Evolutionary conservation across 164 flowering plant species (phyloP), one percentile per base, ranked within the genome.

Genomic region (Tetracentron sinense): DNA sequence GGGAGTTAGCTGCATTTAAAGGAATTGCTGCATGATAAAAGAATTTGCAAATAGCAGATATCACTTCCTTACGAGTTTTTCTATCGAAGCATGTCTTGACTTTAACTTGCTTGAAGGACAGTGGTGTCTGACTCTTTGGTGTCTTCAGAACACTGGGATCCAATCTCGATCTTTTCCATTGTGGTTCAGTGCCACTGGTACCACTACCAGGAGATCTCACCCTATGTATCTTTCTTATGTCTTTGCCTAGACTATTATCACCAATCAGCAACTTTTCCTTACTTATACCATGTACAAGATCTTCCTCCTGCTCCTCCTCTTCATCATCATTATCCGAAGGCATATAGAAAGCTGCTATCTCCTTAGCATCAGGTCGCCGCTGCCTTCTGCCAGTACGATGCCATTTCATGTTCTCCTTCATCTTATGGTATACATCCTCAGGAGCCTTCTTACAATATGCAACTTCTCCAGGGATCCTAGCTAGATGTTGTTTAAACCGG

Each of bases 391-490:
- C 89, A 28, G 83, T 77, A 17, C 86, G 83, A 59, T 85, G 90
- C 87, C 87, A 84, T 69, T 81, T 84, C 95, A 85, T 84, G 69
- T 88, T 85, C 54, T 85, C 95, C 76, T 85, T 85, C 49, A 88
- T 84, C 68, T 77, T 81, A 46, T 80, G 75, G 71, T 79, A 83
- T 1, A 88, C 89, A 54, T 85, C 88, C 67, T 85, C 87, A 10
- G 89, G 89, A 35, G 85, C 85, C 62, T 75, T 82, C 55, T 80
- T 79, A 74, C 90, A 88, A 31, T 72, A 72, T 35, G 89, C 87
- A 72, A 84, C 89, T 77, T 88, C 95, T 44, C 95, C 90, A 52
- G 87, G 87, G 64, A 88, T 85, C 71, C 85, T 75, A 44, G 95
- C 95, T 23, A 88, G 73, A 73, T 88, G 95, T 58, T 88, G 95